These are phyloP conservation scores for Rosa lucieae DNA, from an alignment of 306 rosid species.

Conservation along the genomic window DNA sequence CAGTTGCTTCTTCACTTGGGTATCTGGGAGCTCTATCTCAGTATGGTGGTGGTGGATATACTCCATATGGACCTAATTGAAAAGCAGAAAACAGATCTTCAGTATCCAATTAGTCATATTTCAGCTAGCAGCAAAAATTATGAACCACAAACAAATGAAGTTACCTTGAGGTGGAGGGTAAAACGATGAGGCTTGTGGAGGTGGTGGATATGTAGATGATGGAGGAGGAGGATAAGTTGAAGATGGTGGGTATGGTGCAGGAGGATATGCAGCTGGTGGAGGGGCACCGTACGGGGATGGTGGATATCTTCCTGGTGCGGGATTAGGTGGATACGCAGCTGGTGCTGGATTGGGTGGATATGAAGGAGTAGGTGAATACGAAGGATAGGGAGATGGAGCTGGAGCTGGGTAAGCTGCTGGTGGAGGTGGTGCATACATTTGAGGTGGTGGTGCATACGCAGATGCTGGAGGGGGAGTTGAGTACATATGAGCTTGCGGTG, in stretches of 20 bases:
- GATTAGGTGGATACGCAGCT: constrained; percentile 8
- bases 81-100: constrained; percentile 14
- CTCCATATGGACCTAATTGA: constrained; percentile 46
- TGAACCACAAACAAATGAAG: neutral
- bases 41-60: constrained; percentile 69
- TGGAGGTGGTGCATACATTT: constrained; percentile 26
- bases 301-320: constrained; percentile 24
- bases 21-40: constrained; percentile 27
- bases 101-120: neutral
- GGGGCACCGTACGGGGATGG: constrained; percentile 30
- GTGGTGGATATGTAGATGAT: constrained; percentile 43
- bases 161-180: constrained; percentile 61
- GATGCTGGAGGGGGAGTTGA: constrained; percentile 32
- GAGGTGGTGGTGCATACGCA: constrained; percentile 28
- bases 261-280: constrained; percentile 26
- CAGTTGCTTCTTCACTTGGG: constrained; percentile 14
- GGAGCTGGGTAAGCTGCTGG: constrained; percentile 19
- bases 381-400: constrained; percentile 27
- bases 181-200: constrained; percentile 44
- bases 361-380: constrained; percentile 23
- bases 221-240: constrained; percentile 29
- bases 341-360: constrained; percentile 32
- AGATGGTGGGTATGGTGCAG: constrained; percentile 31
- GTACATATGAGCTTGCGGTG: constrained; percentile 34
- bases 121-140: neutral